Percentiles rank a stretch among this genome's conserved stretches.
Evolutionary conservation across 768 basidiomycete genomes (phyloP).

Genomic region (Trametes cingulata): DNA sequence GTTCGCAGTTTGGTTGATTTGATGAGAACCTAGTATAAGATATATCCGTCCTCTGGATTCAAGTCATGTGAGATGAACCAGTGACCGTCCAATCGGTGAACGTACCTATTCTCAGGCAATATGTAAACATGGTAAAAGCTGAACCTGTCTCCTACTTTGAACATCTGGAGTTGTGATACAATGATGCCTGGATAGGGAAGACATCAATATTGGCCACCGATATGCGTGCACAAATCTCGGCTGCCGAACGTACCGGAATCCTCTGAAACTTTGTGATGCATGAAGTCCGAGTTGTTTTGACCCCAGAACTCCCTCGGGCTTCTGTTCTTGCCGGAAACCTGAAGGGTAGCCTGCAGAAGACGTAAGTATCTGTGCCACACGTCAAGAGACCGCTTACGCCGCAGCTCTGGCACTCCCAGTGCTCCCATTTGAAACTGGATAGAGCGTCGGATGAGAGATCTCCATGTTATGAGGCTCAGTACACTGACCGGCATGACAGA

Average conservation of each 20-base stretch:
- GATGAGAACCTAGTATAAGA: constrained; percentile 44
- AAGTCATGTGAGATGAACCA: not conserved
- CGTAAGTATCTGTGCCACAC: not conserved
- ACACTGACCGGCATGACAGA: constrained; percentile 65
- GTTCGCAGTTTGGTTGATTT: constrained; percentile 48
- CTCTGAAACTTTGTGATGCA: constrained; percentile 14
- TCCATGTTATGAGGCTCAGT: not conserved
- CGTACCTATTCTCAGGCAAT: constrained; percentile 26
- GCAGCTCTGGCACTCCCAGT: constrained; percentile 70
- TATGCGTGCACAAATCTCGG: not conserved
- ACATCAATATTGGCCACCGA: not conserved
- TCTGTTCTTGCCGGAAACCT: constrained; percentile 25
- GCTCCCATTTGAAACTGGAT: constrained; percentile 68
- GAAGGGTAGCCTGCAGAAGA: constrained; percentile 14
- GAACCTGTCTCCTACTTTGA: constrained; percentile 24
- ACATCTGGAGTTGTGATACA: not conserved
- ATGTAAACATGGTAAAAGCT: constrained; percentile 48
- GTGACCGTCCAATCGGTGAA: not conserved
- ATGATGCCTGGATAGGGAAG: constrained; percentile 18
- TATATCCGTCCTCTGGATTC: constrained; percentile 62
- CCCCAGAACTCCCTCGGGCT: constrained; percentile 41
- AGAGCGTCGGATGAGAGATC: not conserved
- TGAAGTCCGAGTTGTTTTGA: constrained; percentile 21
- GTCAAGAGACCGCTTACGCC: constrained; percentile 38
- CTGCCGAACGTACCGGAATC: constrained; percentile 22